Conservation (phyloP, 306 rosid genomes). For the Clitoria ternatea region DNA sequence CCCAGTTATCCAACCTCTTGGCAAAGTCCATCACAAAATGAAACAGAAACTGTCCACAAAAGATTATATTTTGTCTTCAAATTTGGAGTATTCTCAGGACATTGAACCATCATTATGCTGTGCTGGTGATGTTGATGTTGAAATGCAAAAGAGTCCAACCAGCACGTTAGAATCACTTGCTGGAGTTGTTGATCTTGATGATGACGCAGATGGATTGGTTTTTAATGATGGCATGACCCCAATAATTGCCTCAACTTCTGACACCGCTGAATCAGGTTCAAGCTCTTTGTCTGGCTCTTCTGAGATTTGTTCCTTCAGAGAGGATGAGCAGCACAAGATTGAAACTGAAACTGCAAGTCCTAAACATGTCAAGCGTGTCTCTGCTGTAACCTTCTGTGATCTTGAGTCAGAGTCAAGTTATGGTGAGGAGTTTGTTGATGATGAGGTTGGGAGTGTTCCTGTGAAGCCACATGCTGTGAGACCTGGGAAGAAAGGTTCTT, state of each 20-base stretch:
- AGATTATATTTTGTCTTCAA: slow-evolving; percentile 11
- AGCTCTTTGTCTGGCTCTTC: slow-evolving; percentile 44
- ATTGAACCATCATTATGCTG: background rate
- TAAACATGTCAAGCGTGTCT: slow-evolving; percentile 47
- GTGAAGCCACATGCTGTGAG: slow-evolving; percentile 45
- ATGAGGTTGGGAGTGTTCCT: slow-evolving; percentile 25
- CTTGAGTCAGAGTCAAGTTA: slow-evolving; percentile 33
- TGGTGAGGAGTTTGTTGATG: slow-evolving; percentile 21
- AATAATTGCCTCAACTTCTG: slow-evolving; percentile 19
- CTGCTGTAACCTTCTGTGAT: slow-evolving; percentile 58
- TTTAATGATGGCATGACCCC: background rate
- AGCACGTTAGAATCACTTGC: slow-evolving; percentile 7
- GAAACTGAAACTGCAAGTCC: slow-evolving; percentile 20
- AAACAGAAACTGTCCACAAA: background rate
- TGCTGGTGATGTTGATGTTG: background rate
- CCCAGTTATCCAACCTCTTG: slow-evolving; percentile 69
- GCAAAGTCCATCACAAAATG: slow-evolving; percentile 13
- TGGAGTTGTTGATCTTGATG: slow-evolving; percentile 21
- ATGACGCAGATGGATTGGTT: too few relatives aligned
- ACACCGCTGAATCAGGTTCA: slow-evolving; percentile 41
- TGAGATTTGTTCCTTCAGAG: too few relatives aligned
- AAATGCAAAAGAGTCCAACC: background rate
- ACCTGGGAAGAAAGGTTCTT: slow-evolving; percentile 60
- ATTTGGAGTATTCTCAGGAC: background rate
- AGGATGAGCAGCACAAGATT: slow-evolving; percentile 18